A percentile compares a stretch with the other conserved stretches of the same genome.
Evolutionary conservation across 2,329 filamentous ascomycete genomes (phyloP).

Genomic region (Periconia macrospinosa): DNA sequence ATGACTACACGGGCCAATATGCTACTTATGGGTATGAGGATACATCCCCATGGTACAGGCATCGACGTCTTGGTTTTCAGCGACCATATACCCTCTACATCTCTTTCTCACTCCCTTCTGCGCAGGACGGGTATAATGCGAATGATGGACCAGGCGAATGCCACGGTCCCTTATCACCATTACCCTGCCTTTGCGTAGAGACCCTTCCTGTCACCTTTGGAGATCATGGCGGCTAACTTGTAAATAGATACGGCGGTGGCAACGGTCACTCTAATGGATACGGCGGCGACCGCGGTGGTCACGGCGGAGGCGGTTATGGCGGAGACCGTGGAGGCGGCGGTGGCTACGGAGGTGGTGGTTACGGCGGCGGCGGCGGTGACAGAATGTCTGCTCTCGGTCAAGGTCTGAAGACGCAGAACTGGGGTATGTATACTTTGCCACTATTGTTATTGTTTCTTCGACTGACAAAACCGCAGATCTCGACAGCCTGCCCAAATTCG

Average conservation of each 20-base stretch:
- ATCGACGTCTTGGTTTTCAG: constrained; percentile 40
- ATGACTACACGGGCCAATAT: constrained; percentile 52
- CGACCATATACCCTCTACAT: constrained; percentile 29
- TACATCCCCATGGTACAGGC: constrained; percentile 43
- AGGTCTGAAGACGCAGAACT: constrained; percentile 83
- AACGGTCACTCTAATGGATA: constrained; percentile 31
- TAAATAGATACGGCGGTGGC: constrained; percentile 28
- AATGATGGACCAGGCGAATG: constrained; percentile 7
- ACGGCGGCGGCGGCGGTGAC: constrained; percentile 75
- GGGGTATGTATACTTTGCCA: constrained; percentile 65
- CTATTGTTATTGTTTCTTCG: neutral
- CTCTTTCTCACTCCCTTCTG: constrained; percentile 30
- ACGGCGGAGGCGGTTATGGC: constrained; percentile 24
- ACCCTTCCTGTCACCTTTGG: constrained; percentile 14
- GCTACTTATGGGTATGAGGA: constrained; percentile 49
- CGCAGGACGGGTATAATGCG: constrained; percentile 25
- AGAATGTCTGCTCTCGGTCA: constrained; percentile 91
- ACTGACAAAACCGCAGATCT: constrained; percentile 63
- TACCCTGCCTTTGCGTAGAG: constrained; percentile 35
- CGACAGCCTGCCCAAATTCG: constrained; percentile 84
- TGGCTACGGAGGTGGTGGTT: constrained; percentile 27
- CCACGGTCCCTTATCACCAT: constrained; percentile 5
- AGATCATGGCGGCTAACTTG: constrained; percentile 22
- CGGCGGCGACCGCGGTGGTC: constrained; percentile 14
- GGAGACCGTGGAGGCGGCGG: constrained; percentile 17